Evolutionary conservation across 2,329 filamentous ascomycete species (phyloP).

Genomic region (Microthyrium microscopicum): DNA sequence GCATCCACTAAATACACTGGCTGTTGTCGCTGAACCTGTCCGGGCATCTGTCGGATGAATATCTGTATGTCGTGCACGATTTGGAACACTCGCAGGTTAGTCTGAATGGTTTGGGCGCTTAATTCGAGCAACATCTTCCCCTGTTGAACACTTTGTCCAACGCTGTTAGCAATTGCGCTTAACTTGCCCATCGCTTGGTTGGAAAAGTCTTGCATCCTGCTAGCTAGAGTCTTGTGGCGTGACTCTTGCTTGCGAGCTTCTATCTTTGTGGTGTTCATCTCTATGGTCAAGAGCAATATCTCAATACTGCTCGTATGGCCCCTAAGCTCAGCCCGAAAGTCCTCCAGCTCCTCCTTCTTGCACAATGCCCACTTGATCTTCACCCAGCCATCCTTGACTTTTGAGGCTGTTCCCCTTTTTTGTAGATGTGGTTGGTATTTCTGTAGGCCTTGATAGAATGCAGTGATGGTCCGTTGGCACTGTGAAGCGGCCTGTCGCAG

Average conservation of each 20-base stretch:
- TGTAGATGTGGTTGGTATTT: slow-evolving; percentile 16
- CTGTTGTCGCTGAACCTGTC: slow-evolving; percentile 17
- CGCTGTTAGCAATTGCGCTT: background rate
- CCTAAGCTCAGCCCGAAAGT: slow-evolving; percentile 14
- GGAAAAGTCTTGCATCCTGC: background rate
- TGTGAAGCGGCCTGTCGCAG: slow-evolving; percentile 12
- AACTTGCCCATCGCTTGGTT: background rate
- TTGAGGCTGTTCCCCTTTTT: slow-evolving; percentile 3
- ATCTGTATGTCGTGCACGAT: slow-evolving; percentile 12
- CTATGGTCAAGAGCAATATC: slow-evolving; percentile 14
- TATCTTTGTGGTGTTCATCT: slow-evolving; percentile 10
- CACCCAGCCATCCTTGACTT: slow-evolving; percentile 12
- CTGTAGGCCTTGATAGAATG: slow-evolving; percentile 14
- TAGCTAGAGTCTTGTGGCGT: background rate
- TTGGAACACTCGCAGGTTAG: slow-evolving; percentile 14
- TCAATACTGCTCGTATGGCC: slow-evolving; percentile 15
- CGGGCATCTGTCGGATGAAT: slow-evolving; percentile 12
- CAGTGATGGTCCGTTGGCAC: slow-evolving; percentile 15
- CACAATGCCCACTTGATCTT: slow-evolving; percentile 16
- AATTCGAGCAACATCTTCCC: slow-evolving; percentile 8
- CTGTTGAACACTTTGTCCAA: slow-evolving; percentile 6
- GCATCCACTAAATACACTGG: slow-evolving; percentile 18
- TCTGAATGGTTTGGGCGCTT: slow-evolving; percentile 8
- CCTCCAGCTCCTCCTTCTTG: slow-evolving; percentile 14
- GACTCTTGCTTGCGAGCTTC: background rate